Percentiles rank a stretch among this genome's conserved stretches.
Conservation (phyloP, 345 rosid genomes). For the Viola odorata region DNA sequence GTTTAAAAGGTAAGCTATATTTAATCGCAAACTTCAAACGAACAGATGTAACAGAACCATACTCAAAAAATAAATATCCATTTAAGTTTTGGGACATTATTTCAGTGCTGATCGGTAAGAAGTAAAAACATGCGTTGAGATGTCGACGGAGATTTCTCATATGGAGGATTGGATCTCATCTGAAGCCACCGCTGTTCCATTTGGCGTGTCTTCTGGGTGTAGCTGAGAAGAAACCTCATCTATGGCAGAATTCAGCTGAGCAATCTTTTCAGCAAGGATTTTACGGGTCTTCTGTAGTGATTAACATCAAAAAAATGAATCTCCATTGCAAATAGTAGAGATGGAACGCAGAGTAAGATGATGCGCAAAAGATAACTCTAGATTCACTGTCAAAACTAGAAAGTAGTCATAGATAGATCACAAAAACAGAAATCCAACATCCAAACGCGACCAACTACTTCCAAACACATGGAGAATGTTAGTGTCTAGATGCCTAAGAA, state of each 20-base stretch:
- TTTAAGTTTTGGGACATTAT: background rate
- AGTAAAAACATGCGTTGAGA: background rate
- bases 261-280: constrained; percentile 38
- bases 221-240: constrained; percentile 43
- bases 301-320: background rate
- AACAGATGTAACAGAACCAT: background rate
- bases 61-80: background rate
- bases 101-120: background rate
- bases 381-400: no score
- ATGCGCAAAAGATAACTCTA: no score
- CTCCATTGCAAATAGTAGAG: background rate
- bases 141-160: background rate
- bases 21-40: background rate
- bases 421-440: no score
- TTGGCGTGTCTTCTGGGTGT: constrained; percentile 27
- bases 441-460: no score
- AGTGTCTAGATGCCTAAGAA: no score
- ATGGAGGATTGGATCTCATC: constrained; percentile 35
- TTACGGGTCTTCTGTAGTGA: constrained; percentile 38
- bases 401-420: no score
- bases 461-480: no score
- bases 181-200: constrained; percentile 27
- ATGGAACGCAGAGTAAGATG: background rate
- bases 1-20: no score
- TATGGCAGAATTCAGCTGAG: constrained; percentile 41